phyloP scores from a whole-genome alignment of 805 yeast species.

The Middelhovenomyces tepae region DNA sequence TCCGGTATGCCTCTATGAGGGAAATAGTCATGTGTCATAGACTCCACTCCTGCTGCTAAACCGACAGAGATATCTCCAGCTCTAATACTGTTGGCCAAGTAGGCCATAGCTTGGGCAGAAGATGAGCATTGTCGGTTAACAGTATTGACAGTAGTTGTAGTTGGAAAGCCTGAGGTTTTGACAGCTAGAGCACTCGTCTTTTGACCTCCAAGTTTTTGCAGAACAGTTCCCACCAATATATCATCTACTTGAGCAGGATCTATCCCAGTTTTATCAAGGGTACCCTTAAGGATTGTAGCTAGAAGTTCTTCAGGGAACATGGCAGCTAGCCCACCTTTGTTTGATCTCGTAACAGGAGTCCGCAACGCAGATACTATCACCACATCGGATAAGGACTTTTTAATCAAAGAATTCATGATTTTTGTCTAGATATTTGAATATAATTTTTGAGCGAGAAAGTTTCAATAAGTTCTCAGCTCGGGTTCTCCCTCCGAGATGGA shows the following conservation, averaged over 20 bases:
- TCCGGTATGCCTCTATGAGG: constrained; percentile 33
- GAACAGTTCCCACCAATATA: constrained; percentile 31
- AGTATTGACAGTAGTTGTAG: constrained; percentile 29
- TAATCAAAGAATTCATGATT: constrained; percentile 8
- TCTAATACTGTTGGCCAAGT: constrained; percentile 27
- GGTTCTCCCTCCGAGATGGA: too few relatives aligned
- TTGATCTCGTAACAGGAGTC: constrained; percentile 31
- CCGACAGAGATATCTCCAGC: constrained; percentile 28
- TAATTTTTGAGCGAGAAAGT: neutral
- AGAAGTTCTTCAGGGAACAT: constrained; percentile 32
- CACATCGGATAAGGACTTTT: constrained; percentile 27
- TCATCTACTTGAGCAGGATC: constrained; percentile 28
- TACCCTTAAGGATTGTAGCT: constrained; percentile 25
- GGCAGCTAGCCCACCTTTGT: constrained; percentile 31
- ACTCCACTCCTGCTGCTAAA: constrained; percentile 37
- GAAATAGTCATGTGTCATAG: constrained; percentile 35
- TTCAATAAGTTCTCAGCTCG: too few relatives aligned
- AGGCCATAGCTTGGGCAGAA: constrained; percentile 32
- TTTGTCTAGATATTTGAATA: neutral
- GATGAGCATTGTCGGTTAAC: constrained; percentile 34
- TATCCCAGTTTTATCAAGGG: constrained; percentile 23
- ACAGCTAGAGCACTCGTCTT: constrained; percentile 32
- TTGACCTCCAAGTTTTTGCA: constrained; percentile 33
- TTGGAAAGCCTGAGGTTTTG: constrained; percentile 29
- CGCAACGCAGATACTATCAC: constrained; percentile 32